Evolutionary conservation across 495 filamentous ascomycete genomes (phyloP).

Genomic region (Penicillium arizonense): DNA sequence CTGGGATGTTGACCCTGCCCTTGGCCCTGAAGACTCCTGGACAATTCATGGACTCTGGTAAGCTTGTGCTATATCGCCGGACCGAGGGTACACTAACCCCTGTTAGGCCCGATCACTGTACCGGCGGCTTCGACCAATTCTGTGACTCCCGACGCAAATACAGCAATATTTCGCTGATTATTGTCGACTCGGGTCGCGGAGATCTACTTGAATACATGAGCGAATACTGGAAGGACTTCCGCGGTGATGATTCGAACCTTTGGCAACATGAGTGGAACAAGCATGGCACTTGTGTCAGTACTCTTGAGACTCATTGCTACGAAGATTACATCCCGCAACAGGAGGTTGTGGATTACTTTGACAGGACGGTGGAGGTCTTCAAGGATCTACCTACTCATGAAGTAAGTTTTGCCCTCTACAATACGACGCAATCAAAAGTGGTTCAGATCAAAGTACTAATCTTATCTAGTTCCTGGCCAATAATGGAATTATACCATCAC

Average conservation of each 20-base stretch:
- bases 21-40: constrained; percentile 74
- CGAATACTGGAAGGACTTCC: constrained; percentile 71
- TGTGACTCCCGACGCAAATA: constrained; percentile 68
- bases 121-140: constrained; percentile 73
- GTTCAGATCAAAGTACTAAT: constrained; percentile 3
- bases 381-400: constrained; percentile 43
- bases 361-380: constrained; percentile 55
- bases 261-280: constrained; percentile 91
- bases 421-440: not conserved
- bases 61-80: constrained; percentile 6
- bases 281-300: constrained; percentile 65
- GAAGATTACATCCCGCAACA: constrained; percentile 57
- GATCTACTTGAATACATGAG: constrained; percentile 72
- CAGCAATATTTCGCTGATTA: constrained; percentile 66
- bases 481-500: constrained; percentile 48
- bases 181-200: constrained; percentile 58
- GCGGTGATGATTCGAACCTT: constrained; percentile 63
- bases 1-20: constrained; percentile 74
- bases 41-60: constrained; percentile 85
- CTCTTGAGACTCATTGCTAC: constrained; percentile 72
- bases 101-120: constrained; percentile 76
- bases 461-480: constrained; percentile 37
- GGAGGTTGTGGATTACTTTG: constrained; percentile 61
- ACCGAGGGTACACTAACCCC: constrained; percentile 1
- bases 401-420: constrained; percentile 20